Evolutionary conservation across 2,329 filamentous ascomycete species (phyloP).

Genomic region (Colletotrichum trifolii): DNA sequence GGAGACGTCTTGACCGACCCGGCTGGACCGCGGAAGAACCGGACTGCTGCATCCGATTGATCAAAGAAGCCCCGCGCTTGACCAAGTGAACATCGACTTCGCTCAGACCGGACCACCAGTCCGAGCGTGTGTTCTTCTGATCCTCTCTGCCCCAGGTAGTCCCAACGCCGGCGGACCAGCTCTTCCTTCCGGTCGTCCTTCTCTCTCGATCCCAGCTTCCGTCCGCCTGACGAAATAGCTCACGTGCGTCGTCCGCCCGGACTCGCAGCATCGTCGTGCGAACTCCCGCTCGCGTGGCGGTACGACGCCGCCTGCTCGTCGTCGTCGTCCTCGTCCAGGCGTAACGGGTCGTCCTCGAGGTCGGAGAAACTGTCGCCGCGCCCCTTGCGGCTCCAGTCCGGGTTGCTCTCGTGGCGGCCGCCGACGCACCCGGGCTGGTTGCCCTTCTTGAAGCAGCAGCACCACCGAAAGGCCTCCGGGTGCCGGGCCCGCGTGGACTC

Average conservation of each 20-base stretch:
- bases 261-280: neutral
- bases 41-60: slow-evolving; percentile 18
- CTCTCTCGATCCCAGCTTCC: too few species aligned
- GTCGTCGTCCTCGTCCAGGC: slow-evolving; percentile 22
- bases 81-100: neutral
- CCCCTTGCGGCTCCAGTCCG: slow-evolving; percentile 34
- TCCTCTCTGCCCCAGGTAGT: too few species aligned
- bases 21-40: slow-evolving; percentile 5
- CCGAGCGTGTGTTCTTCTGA: too few species aligned
- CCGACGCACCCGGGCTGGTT: slow-evolving; percentile 28
- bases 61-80: neutral
- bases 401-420: slow-evolving; percentile 35
- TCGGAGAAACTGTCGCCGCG: slow-evolving; percentile 32
- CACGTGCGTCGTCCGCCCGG: too few species aligned
- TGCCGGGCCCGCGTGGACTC: slow-evolving; percentile 30
- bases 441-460: slow-evolving; percentile 31
- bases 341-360: slow-evolving; percentile 28
- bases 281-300: neutral
- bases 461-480: slow-evolving; percentile 37
- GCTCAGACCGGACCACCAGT: too few species aligned
- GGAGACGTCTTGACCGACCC: neutral
- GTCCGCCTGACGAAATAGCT: too few species aligned
- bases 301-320: neutral
- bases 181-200: too few species aligned
- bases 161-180: too few species aligned